Percentiles rank a stretch among this genome's conserved stretches.
Conservation (phyloP, 306 rosid species). For the Lathyrus aphaca region DNA sequence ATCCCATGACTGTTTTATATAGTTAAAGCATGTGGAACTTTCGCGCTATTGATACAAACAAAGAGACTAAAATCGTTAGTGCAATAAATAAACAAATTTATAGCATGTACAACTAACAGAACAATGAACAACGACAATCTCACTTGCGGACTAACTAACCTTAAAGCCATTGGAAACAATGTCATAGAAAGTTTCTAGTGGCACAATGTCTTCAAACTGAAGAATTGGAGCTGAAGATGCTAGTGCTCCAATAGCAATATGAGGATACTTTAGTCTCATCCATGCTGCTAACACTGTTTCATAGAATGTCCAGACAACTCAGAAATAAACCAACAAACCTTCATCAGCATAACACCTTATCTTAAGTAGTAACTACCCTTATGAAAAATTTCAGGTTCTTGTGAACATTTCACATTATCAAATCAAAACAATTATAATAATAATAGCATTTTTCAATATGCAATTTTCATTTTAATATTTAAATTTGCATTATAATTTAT, state of each 20-base stretch:
- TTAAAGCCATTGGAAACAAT: constrained; percentile 72
- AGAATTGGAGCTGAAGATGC: constrained; percentile 94
- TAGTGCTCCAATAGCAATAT: constrained; percentile 81
- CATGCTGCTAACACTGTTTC: constrained; percentile 84
- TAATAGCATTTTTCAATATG: not conserved
- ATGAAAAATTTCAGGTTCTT: not conserved
- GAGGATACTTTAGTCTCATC: constrained; percentile 97
- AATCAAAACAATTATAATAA: not conserved
- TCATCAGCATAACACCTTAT: not conserved
- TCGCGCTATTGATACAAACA: constrained; percentile 61
- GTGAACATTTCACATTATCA: not conserved
- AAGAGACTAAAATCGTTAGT: constrained; percentile 34
- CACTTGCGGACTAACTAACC: constrained; percentile 42
- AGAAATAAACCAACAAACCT: constrained; percentile 15
- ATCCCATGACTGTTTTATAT: constrained; percentile 76
- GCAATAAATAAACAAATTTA: not conserved
- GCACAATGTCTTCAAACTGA: constrained; percentile 84
- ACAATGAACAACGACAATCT: not conserved
- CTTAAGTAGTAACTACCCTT: not conserved
- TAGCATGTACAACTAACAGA: not conserved
- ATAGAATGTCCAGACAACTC: not conserved
- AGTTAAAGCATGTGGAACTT: constrained; percentile 69
- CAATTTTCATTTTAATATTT: not conserved
- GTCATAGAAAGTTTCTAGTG: constrained; percentile 70
- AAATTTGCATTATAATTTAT: not conserved